Conservation (phyloP, 1,284 basidiomycete species). For the Naganishia liquefaciens region DNA sequence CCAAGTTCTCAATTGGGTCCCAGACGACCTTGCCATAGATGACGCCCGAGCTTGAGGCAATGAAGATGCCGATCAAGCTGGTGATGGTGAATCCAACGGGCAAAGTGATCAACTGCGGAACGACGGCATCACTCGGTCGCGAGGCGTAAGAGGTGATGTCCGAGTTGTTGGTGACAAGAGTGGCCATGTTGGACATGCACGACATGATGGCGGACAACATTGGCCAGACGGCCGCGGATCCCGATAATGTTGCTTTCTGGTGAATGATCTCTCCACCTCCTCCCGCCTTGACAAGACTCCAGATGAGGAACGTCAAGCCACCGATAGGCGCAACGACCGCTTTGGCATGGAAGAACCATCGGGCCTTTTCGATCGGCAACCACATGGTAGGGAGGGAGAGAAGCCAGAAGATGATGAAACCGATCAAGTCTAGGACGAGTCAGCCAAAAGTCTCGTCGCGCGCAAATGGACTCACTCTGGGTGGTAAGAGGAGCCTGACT, state of each 20-base stretch:
- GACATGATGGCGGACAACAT: slow-evolving; percentile 76
- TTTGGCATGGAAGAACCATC: slow-evolving; percentile 79
- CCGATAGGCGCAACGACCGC: slow-evolving; percentile 70
- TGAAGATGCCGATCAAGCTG: slow-evolving; percentile 79
- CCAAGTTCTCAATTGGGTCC: slow-evolving; percentile 74
- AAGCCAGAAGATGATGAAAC: slow-evolving; percentile 85
- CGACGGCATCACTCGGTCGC: slow-evolving; percentile 66
- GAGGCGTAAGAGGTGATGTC: slow-evolving; percentile 75
- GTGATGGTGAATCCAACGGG: slow-evolving; percentile 75
- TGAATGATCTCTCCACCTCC: slow-evolving; percentile 78
- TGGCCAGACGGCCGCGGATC: slow-evolving; percentile 71
- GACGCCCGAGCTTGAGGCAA: slow-evolving; percentile 72
- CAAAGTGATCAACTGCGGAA: slow-evolving; percentile 69
- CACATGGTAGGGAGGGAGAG: slow-evolving; percentile 75
- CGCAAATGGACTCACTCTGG: slow-evolving; percentile 50
- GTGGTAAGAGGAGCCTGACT: slow-evolving; percentile 65
- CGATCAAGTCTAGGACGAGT: slow-evolving; percentile 52
- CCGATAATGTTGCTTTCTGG: slow-evolving; percentile 66
- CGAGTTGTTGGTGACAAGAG: slow-evolving; percentile 68
- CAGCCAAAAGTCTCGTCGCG: slow-evolving; percentile 28
- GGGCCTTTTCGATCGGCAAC: slow-evolving; percentile 77
- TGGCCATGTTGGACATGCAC: slow-evolving; percentile 77
- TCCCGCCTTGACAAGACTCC: slow-evolving; percentile 75
- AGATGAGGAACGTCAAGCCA: slow-evolving; percentile 75
- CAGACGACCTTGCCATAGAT: slow-evolving; percentile 77